Base-by-base conservation (phyloP, 1,284 basidiomycete species). In the Lentinus polychrous region DNA sequence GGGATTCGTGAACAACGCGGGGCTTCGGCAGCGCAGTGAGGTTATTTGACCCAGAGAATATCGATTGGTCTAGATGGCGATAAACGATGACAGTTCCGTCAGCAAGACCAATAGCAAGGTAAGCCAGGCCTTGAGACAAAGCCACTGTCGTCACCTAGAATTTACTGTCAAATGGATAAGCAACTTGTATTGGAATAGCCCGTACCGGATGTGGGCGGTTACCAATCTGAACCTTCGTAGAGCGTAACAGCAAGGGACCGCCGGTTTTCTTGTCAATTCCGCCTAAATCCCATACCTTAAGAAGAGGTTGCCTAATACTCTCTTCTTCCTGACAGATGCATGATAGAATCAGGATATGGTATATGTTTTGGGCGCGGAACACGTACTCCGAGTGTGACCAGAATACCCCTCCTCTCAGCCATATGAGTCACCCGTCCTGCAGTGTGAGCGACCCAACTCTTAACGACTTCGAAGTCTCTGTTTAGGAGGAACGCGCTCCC, bases 41-140 rank as follows among this genome's bases (percentile, higher is more conserved):
- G 1, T 84, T 79, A 4, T 69, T 70, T 0, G 72, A 76, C 15
- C 65, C 63, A 0, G 85, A 81, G 10, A 83, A 78, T 18, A 94
- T 74, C 0, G 91, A 91, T 61, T 95, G 91, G 60, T 94, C 86
- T 33, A 98, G 75, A 58, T 96, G 90, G 3, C 91, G 83, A 62
- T 94, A 94, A 15, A 97, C 74, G 4, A 97, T 76, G 5, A 97
- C 93, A 0, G 91, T 91, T n/a, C 95, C 95, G 60, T 98, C 94
- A 1, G 86, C 93, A 8, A 98, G 77, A 7, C 93, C 95, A 36
- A 97, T 78, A 3, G 94, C 88, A 15, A 99, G 79, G 65, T 94
- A 89, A 1, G 88, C 82, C 1, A 97, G 74, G n/a, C 78, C 78
- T 5, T 81, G 70, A 0, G 94, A 90, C 22, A 94, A 71, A 0